phyloP scores from a whole-genome alignment of 306 rosid species.

The Prunus salicina region DNA sequence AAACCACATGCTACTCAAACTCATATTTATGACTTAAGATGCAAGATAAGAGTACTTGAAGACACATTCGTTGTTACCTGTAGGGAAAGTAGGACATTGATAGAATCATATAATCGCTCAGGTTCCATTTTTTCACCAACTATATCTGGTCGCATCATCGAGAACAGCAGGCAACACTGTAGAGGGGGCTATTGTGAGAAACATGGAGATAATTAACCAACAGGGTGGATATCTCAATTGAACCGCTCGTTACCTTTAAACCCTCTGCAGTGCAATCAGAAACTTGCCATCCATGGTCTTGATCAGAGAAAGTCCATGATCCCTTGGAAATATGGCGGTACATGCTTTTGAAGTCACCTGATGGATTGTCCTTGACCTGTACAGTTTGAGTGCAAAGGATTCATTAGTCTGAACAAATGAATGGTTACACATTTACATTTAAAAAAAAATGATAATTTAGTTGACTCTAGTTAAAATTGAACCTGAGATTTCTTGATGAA shows the following conservation, averaged over 20 bases:
- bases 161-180: slow-evolving; percentile 64
- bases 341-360: slow-evolving; percentile 59
- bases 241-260: slow-evolving; percentile 43
- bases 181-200: background rate
- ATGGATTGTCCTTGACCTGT: slow-evolving; percentile 63
- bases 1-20: background rate
- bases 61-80: too few relatives aligned
- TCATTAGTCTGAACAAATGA: background rate
- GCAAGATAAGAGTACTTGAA: slow-evolving; percentile 11
- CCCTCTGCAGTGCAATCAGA: slow-evolving; percentile 82
- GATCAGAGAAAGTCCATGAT: slow-evolving; percentile 76
- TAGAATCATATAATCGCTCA: slow-evolving; percentile 44
- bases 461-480: too few relatives aligned
- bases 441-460: background rate
- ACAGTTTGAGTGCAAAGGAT: background rate
- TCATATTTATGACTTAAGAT: background rate
- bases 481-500: slow-evolving; percentile 73
- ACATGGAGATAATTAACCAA: background rate
- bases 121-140: slow-evolving; percentile 66
- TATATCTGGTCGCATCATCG: slow-evolving; percentile 49
- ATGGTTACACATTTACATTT: background rate
- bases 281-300: slow-evolving; percentile 80
- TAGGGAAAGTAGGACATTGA: slow-evolving; percentile 52
- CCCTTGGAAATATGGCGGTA: slow-evolving; percentile 71
- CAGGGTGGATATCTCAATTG: background rate